Conservation (phyloP, 805 yeast genomes). For the Candida piceae region DNA sequence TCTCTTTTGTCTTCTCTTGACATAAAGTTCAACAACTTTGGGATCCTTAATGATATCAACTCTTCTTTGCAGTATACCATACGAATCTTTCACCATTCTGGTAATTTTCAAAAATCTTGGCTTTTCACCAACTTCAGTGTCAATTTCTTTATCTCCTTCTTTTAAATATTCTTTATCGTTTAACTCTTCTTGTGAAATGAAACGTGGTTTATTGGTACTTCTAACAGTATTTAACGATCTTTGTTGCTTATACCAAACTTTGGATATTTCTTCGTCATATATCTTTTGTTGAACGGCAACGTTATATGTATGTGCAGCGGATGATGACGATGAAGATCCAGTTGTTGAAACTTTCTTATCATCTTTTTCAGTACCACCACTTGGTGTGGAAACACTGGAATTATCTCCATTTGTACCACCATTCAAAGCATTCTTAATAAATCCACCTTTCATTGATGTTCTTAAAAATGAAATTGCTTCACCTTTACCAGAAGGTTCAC, state of each 20-base stretch:
- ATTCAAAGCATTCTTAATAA: slow-evolving; percentile 31
- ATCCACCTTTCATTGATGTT: slow-evolving; percentile 95
- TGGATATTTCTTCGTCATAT: slow-evolving; percentile 82
- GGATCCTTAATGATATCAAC: slow-evolving; percentile 80
- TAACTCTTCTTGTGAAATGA: slow-evolving; percentile 10
- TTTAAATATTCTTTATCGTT: slow-evolving; percentile 28
- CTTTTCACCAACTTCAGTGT: slow-evolving; percentile 27
- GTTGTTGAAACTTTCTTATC: slow-evolving; percentile 38
- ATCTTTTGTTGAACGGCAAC: slow-evolving; percentile 85
- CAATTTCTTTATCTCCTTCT: slow-evolving; percentile 29
- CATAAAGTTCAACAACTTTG: slow-evolving; percentile 78
- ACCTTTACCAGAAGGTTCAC: slow-evolving; percentile 91
- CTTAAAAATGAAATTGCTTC: slow-evolving; percentile 83
- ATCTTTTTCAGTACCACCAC: slow-evolving; percentile 19
- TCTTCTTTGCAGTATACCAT: slow-evolving; percentile 79
- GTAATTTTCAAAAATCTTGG: slow-evolving; percentile 52
- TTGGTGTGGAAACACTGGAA: slow-evolving; percentile 14
- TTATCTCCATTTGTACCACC: slow-evolving; percentile 10
- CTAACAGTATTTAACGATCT: slow-evolving; percentile 42
- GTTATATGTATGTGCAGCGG: slow-evolving; percentile 64
- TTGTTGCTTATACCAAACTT: slow-evolving; percentile 87
- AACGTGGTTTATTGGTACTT: slow-evolving; percentile 20
- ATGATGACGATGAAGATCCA: slow-evolving; percentile 34
- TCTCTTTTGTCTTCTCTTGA: slow-evolving; percentile 45
- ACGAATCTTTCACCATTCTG: slow-evolving; percentile 74